These are phyloP conservation scores for Tulasnella sp. DNA, from an alignment of 768 basidiomycete species.

Conservation along the genomic window DNA sequence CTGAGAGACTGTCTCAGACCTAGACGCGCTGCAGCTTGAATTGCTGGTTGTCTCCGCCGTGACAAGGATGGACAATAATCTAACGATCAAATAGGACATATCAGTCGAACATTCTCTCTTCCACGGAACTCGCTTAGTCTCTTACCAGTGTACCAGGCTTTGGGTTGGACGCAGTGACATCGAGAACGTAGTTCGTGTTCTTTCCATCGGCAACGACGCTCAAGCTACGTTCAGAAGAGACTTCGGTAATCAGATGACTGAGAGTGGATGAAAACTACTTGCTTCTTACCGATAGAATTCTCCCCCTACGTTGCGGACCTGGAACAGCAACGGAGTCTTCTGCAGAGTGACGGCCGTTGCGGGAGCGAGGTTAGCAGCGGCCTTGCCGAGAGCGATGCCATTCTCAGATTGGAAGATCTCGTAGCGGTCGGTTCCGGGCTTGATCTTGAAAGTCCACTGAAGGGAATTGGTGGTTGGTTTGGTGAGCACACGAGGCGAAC, in stretches of 20 bases:
- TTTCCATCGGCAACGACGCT: not conserved
- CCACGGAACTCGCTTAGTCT: not conserved
- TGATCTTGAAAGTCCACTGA: not conserved
- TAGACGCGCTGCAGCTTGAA: not conserved
- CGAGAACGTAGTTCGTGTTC: constrained; percentile 4
- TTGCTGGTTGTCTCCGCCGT: not conserved
- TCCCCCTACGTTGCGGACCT: not conserved
- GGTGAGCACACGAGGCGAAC: not conserved
- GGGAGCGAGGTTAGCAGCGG: not conserved
- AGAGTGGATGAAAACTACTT: not conserved
- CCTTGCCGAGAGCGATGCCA: not conserved
- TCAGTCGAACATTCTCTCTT: not conserved
- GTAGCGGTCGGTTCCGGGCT: not conserved
- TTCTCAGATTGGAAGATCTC: not conserved
- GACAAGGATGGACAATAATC: not conserved
- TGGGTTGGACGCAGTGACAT: not conserved
- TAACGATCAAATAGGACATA: not conserved
- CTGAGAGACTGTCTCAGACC: not conserved
- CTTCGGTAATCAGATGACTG: not conserved
- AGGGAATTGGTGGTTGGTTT: not conserved
- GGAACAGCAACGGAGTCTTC: not conserved
- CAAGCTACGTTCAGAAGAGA: not conserved
- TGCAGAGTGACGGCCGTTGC: not conserved
- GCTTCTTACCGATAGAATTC: not conserved
- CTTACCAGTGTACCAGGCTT: not conserved